Conservation (phyloP, 2,329 filamentous ascomycete genomes). For the Fusarium coffeatum region DNA sequence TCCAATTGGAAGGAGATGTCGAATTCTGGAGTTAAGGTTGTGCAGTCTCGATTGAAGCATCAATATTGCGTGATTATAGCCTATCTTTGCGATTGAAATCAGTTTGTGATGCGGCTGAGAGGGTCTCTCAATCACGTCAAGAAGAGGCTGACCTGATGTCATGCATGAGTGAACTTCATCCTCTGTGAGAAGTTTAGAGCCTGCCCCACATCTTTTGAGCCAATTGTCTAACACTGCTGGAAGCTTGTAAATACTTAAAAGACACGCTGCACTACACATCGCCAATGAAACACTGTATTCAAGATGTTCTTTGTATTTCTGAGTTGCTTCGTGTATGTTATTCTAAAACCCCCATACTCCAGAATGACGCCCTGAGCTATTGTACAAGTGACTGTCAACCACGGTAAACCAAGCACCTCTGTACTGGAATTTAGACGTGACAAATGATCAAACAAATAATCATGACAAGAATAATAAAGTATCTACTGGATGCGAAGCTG, state of each 20-base stretch:
- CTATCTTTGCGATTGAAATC: background rate
- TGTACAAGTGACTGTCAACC: background rate
- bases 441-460: background rate
- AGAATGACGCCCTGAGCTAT: background rate
- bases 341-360: conserved; percentile 11
- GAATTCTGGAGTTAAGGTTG: background rate
- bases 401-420: background rate
- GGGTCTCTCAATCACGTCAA: conserved; percentile 4
- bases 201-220: conserved; percentile 32
- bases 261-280: background rate
- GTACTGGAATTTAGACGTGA: background rate
- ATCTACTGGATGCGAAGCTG: conserved; percentile 44
- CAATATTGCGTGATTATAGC: background rate
- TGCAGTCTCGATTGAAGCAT: background rate
- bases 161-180: conserved; percentile 35
- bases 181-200: conserved; percentile 14
- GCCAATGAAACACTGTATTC: background rate
- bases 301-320: background rate
- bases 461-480: background rate
- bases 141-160: conserved; percentile 41
- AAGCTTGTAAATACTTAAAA: background rate
- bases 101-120: background rate
- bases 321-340: conserved; percentile 20
- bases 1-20: conserved; percentile 3
- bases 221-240: conserved; percentile 36